These are phyloP conservation scores for Phylloporus scabripes DNA, from an alignment of 768 basidiomycete species.

Conservation along the genomic window DNA sequence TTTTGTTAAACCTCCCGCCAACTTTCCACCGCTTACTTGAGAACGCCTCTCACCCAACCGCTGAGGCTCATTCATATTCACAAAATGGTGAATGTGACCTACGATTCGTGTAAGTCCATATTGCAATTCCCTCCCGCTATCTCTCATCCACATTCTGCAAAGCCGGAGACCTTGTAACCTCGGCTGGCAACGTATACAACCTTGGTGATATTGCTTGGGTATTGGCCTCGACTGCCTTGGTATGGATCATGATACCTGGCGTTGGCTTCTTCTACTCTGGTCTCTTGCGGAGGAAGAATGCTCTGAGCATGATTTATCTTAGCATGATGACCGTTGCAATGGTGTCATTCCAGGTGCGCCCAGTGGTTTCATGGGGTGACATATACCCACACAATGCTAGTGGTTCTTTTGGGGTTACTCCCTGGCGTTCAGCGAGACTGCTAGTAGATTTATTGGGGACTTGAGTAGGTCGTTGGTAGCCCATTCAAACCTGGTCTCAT, in stretches of 20 bases:
- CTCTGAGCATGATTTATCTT: constrained; percentile 82
- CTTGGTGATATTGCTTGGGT: constrained; percentile 69
- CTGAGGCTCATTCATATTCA: not conserved
- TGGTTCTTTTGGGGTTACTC: constrained; percentile 99
- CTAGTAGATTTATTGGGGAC: constrained; percentile 74
- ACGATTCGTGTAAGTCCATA: constrained; percentile 33
- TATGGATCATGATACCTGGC: constrained; percentile 81
- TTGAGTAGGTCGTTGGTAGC: constrained; percentile 48
- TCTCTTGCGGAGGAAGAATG: constrained; percentile 88
- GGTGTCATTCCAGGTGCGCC: constrained; percentile 77
- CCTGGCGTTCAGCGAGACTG: constrained; percentile 81
- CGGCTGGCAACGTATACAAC: constrained; percentile 38
- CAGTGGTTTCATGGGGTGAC: constrained; percentile 34
- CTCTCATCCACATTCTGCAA: not conserved
- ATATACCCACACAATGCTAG: constrained; percentile 32
- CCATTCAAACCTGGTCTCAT: not conserved
- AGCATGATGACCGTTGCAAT: constrained; percentile 72
- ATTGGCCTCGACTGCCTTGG: constrained; percentile 69
- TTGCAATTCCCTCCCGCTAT: no score
- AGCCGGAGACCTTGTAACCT: constrained; percentile 36
- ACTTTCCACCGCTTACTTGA: not conserved
- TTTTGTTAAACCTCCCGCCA: not conserved
- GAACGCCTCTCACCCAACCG: not conserved
- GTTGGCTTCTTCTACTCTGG: constrained; percentile 91
- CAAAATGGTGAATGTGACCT: constrained; percentile 41